Evolutionary conservation across 2,329 filamentous ascomycete genomes (phyloP).

Genomic region (Cladosporium sp.): DNA sequence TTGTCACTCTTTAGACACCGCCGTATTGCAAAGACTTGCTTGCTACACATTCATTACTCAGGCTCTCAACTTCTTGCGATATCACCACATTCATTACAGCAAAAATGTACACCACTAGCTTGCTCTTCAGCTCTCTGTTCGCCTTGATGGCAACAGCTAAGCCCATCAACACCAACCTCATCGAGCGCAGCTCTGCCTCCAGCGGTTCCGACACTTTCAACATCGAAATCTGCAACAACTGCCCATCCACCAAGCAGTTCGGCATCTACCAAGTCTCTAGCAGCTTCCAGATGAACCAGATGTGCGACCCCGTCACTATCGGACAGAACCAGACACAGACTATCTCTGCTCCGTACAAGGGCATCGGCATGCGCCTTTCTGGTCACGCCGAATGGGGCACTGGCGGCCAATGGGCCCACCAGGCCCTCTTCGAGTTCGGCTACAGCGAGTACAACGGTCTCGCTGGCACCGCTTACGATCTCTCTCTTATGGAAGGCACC

Average conservation of each 20-base stretch:
- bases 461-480: conserved; percentile 23
- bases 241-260: conserved; percentile 30
- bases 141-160: conserved; percentile 20
- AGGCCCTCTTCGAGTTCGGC: conserved; percentile 36
- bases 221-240: conserved; percentile 34
- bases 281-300: conserved; percentile 31
- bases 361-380: conserved; percentile 33
- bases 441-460: conserved; percentile 30
- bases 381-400: conserved; percentile 33
- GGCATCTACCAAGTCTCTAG: conserved; percentile 33
- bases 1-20: conserved; percentile 16
- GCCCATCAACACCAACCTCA: conserved; percentile 8
- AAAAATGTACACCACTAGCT: conserved; percentile 17
- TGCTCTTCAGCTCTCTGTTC: conserved; percentile 17
- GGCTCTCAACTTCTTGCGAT: not conserved
- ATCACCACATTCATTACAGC: conserved; percentile 8
- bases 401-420: conserved; percentile 31
- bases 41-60: not conserved
- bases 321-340: conserved; percentile 19
- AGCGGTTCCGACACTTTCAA: conserved; percentile 29
- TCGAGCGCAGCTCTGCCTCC: conserved; percentile 20
- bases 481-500: conserved; percentile 34
- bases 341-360: conserved; percentile 31
- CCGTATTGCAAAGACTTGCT: not conserved
- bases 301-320: conserved; percentile 27